A percentile compares a stretch with the other conserved stretches of the same genome.
These are phyloP conservation scores for Uncinocarpus reesii DNA, from an alignment of 2,329 filamentous ascomycete species.

Conservation along the genomic window DNA sequence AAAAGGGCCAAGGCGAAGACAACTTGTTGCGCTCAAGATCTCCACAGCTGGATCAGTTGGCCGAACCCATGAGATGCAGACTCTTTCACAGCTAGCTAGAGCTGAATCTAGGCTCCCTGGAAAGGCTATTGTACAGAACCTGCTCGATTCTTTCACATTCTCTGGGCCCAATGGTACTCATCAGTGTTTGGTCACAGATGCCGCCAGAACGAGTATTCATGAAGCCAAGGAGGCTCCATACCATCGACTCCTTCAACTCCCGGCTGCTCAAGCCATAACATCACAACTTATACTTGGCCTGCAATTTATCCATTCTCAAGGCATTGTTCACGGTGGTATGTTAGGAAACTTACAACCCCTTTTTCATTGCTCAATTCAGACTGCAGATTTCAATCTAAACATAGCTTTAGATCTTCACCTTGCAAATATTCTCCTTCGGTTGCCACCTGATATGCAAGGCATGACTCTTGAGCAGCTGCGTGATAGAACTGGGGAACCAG, in stretches of 20 bases:
- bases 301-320: slow-evolving; percentile 20
- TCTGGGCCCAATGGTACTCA: slow-evolving; percentile 20
- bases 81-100: background rate
- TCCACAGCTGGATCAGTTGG: slow-evolving; percentile 1
- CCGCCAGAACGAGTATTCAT: slow-evolving; percentile 17
- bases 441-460: slow-evolving; percentile 17
- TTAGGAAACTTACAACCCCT: background rate
- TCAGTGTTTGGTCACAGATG: slow-evolving; percentile 18
- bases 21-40: slow-evolving; percentile 8
- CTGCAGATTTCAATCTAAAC: background rate
- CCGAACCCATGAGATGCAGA: background rate
- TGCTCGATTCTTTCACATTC: slow-evolving; percentile 23
- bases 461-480: slow-evolving; percentile 20
- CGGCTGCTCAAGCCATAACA: slow-evolving; percentile 19
- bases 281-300: slow-evolving; percentile 20
- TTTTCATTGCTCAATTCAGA: background rate
- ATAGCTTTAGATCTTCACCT: slow-evolving; percentile 21
- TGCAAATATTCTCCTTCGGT: slow-evolving; percentile 22
- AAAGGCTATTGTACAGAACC: slow-evolving; percentile 14
- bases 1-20: background rate
- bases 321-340: slow-evolving; percentile 23
- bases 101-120: slow-evolving; percentile 6
- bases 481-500: slow-evolving; percentile 19
- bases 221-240: slow-evolving; percentile 18
- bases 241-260: slow-evolving; percentile 15